Percentiles rank a stretch among this genome's conserved stretches.
These are phyloP conservation scores for Williopsis jadinii DNA, from an alignment of 1,139 yeast genomes.

Conservation along the genomic window DNA sequence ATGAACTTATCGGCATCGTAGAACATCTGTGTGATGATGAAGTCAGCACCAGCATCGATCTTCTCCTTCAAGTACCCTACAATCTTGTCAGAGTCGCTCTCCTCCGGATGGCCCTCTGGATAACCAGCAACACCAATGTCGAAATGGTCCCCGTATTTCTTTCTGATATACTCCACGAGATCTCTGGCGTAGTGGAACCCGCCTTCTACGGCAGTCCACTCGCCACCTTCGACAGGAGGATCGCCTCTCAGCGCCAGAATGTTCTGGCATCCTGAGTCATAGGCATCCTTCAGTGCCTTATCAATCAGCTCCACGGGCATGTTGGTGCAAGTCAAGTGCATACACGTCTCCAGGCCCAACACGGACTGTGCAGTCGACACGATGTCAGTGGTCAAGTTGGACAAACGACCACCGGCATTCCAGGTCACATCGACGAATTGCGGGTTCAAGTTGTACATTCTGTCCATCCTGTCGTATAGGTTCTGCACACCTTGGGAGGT, in stretches of 20 bases:
- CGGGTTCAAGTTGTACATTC: conserved; percentile 92
- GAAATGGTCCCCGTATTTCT: conserved; percentile 54
- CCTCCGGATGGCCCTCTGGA: conserved; percentile 82
- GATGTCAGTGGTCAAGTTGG: conserved; percentile 80
- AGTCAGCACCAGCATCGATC: conserved; percentile 89
- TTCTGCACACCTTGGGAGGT: conserved; percentile 96
- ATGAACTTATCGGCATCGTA: conserved; percentile 86
- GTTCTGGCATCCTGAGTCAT: conserved; percentile 88
- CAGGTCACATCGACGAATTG: conserved; percentile 93
- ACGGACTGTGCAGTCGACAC: conserved; percentile 88
- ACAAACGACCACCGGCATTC: conserved; percentile 94
- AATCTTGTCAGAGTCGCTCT: conserved; percentile 48
- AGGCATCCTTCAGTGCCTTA: conserved; percentile 79
- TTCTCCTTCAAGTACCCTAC: conserved; percentile 73
- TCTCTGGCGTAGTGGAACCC: conserved; percentile 72
- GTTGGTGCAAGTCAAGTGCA: conserved; percentile 96
- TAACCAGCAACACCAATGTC: conserved; percentile 73
- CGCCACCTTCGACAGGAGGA: conserved; percentile 63
- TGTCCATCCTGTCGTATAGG: conserved; percentile 92
- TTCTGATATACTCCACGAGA: conserved; percentile 46
- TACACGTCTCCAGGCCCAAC: conserved; percentile 93
- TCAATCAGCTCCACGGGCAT: conserved; percentile 82
- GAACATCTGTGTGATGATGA: conserved; percentile 88
- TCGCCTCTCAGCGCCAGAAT: conserved; percentile 85
- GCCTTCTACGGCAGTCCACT: conserved; percentile 47